Evolutionary conservation across 2,329 filamentous ascomycete species (phyloP).

Genomic region (Colletotrichum trifolii): DNA sequence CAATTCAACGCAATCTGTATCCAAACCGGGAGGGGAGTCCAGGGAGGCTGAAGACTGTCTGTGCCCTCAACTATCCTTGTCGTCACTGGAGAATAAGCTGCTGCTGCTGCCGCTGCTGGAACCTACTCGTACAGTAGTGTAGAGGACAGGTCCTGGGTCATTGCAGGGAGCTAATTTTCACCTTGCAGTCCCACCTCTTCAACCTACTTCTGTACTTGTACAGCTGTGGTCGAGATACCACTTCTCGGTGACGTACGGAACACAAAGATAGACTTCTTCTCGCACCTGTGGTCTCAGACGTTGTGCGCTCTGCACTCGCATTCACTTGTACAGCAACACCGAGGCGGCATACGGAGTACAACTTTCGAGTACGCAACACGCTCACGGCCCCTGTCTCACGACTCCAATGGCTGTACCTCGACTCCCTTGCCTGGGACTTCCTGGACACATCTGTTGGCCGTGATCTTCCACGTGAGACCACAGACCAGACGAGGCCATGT

Average conservation of each 20-base stretch:
- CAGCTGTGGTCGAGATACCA: too few relatives aligned
- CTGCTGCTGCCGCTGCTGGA: constrained; percentile 21
- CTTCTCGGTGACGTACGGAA: too few relatives aligned
- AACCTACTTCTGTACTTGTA: neutral
- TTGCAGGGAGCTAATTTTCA: constrained; percentile 33
- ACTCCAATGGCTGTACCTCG: neutral
- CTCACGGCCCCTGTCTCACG: too few relatives aligned
- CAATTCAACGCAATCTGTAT: too few relatives aligned
- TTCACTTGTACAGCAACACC: too few relatives aligned
- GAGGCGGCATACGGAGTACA: too few relatives aligned
- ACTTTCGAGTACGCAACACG: too few relatives aligned
- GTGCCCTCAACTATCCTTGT: neutral
- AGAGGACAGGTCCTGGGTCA: constrained; percentile 25
- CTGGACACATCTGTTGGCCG: constrained; percentile 29
- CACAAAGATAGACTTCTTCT: too few relatives aligned
- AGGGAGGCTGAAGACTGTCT: too few relatives aligned
- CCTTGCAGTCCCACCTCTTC: constrained; percentile 1
- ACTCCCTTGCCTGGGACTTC: constrained; percentile 2
- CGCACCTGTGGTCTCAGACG: constrained; percentile 2
- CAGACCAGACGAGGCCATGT: constrained; percentile 33
- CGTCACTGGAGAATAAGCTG: constrained; percentile 20
- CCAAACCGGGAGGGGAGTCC: too few relatives aligned
- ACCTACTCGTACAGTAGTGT: neutral
- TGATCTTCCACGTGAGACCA: constrained; percentile 35
- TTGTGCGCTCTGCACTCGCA: neutral